These are phyloP conservation scores for Alternaria gaisen DNA, from an alignment of 2,329 filamentous ascomycete species.

Conservation along the genomic window DNA sequence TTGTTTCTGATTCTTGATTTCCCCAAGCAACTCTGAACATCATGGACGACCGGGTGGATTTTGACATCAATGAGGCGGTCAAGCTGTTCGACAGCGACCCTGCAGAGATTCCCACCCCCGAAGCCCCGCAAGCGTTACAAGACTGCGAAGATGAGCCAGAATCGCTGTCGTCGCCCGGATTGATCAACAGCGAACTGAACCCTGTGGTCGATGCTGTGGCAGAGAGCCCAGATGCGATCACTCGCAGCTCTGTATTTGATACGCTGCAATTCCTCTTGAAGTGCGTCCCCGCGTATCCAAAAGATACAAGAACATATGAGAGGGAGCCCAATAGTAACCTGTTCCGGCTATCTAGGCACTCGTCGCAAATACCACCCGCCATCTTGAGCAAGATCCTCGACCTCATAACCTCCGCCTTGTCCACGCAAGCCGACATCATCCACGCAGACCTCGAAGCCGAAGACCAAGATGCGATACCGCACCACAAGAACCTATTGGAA, in stretches of 20 bases:
- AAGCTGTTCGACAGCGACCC: conserved; percentile 98
- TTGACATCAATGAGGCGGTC: conserved; percentile 96
- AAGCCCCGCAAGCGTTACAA: conserved; percentile 82
- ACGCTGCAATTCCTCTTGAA: conserved; percentile 96
- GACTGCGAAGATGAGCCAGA: conserved; percentile 95
- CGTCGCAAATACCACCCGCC: conserved; percentile 78
- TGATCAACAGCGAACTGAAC: conserved; percentile 88
- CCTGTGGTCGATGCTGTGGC: conserved; percentile 92
- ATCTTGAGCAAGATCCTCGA: conserved; percentile 93
- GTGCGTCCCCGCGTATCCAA: conserved; percentile 73
- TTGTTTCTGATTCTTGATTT: conserved; percentile 19
- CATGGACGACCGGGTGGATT: conserved; percentile 74
- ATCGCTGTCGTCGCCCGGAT: conserved; percentile 72
- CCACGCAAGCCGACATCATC: conserved; percentile 84
- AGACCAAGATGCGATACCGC: conserved; percentile 78
- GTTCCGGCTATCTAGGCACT: conserved; percentile 76
- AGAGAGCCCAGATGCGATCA: conserved; percentile 88
- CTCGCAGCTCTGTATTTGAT: conserved; percentile 81
- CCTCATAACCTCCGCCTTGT: conserved; percentile 84
- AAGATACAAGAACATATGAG: conserved; percentile 36
- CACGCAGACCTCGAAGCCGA: conserved; percentile 89
- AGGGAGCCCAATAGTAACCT: conserved; percentile 68
- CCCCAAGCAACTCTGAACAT: conserved; percentile 54
- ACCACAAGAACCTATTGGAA: conserved; percentile 92
- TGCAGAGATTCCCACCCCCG: conserved; percentile 79